phyloP scores from a whole-genome alignment of 805 yeast species.

The Scheffersomyces amazonensis region DNA sequence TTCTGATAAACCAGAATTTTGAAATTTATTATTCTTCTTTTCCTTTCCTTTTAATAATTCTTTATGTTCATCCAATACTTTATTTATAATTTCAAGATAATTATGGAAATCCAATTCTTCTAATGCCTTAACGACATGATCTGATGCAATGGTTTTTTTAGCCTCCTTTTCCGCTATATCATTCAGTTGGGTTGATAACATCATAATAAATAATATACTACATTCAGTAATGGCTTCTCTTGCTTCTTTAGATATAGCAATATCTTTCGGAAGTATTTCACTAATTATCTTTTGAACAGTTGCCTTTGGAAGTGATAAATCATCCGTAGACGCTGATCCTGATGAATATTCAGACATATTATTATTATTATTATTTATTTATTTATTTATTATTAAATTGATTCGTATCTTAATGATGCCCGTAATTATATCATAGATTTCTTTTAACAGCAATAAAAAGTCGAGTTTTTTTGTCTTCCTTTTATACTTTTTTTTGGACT shows the following conservation, averaged over 20 bases:
- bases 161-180: constrained; percentile 96
- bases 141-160: constrained; percentile 94
- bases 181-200: constrained; percentile 86
- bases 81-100: constrained; percentile 77
- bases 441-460: too few species aligned
- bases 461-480: too few species aligned
- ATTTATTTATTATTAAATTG: too few species aligned
- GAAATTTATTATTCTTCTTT: constrained; percentile 87
- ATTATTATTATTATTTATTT: background rate
- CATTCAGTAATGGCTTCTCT: constrained; percentile 94
- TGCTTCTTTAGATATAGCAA: constrained; percentile 87
- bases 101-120: constrained; percentile 83
- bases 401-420: background rate
- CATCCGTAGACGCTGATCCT: constrained; percentile 31
- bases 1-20: constrained; percentile 86
- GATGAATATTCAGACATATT: constrained; percentile 39
- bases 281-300: constrained; percentile 93
- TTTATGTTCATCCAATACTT: constrained; percentile 81
- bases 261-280: constrained; percentile 85
- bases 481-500: too few species aligned
- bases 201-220: constrained; percentile 94
- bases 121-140: constrained; percentile 89
- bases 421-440: background rate
- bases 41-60: constrained; percentile 87
- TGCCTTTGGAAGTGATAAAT: constrained; percentile 55